These are phyloP conservation scores for Nadsonia starkeyi-henricii DNA, from an alignment of 1,139 yeast genomes.

Conservation along the genomic window DNA sequence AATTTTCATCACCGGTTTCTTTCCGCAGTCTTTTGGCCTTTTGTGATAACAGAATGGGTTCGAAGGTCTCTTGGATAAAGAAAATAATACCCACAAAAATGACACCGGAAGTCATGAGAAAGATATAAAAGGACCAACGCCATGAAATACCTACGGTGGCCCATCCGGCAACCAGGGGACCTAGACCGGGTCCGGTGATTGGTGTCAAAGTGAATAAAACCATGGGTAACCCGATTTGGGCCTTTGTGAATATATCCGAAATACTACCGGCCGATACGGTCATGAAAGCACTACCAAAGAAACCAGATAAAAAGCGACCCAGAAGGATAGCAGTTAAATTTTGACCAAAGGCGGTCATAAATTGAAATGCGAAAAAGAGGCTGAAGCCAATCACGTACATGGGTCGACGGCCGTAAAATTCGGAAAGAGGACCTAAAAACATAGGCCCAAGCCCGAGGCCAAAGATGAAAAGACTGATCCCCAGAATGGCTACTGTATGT, in stretches of 20 bases:
- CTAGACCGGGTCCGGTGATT: conserved; percentile 51
- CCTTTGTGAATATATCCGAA: conserved; percentile 41
- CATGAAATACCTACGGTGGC: conserved; percentile 34
- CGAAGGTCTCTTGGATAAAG: conserved; percentile 51
- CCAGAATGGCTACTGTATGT: conserved; percentile 41
- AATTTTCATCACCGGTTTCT: conserved; percentile 31
- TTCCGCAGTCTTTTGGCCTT: conserved; percentile 41
- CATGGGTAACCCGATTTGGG: conserved; percentile 47
- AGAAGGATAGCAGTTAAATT: conserved; percentile 42
- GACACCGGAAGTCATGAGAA: conserved; percentile 46
- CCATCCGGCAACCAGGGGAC: conserved; percentile 51
- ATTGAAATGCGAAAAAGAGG: conserved; percentile 24
- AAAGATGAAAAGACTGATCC: conserved; percentile 46
- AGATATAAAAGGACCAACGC: conserved; percentile 44
- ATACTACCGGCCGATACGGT: conserved; percentile 53
- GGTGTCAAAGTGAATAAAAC: conserved; percentile 48
- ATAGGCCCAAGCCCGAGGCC: conserved; percentile 56
- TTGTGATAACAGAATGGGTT: conserved; percentile 39
- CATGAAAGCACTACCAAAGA: conserved; percentile 47
- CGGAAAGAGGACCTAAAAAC: conserved; percentile 51
- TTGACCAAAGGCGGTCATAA: conserved; percentile 41
- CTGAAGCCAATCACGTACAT: conserved; percentile 45
- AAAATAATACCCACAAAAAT: conserved; percentile 32
- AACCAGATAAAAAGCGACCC: conserved; percentile 48
- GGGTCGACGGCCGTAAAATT: conserved; percentile 45